Base-by-base conservation (phyloP, 2,329 filamentous ascomycete species). In the Cyphellophora attinorum region DNA sequence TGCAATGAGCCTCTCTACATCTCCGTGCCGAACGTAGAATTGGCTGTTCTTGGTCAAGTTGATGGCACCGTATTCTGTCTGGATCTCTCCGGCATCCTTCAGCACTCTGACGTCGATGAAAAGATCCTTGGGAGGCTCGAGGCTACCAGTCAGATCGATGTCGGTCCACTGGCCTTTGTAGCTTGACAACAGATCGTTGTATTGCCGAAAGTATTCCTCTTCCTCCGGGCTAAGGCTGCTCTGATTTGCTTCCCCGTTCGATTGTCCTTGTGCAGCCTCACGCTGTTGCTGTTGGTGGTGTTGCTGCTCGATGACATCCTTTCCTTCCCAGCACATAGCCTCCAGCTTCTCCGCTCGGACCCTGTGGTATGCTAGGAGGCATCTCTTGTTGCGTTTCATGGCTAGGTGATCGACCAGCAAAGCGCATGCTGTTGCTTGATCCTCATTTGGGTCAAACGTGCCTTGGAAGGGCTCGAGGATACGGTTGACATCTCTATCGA, bases 91-190 rank as follows among this genome's bases (percentile, higher is more conserved):
- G 2, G 89, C 91, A 64, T 98, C 91, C 57, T 91, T 95, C 45
- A 98, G 63, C 31, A 98, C 91, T 30, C 91, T 72, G 21, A 98
- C 91, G 58, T 98, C 91, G 51, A 98, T 93, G 58, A 96, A 98
- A 34, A 98, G 64, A 60, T 98, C 91, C 49, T 77, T 76, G n/a
- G 91, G 91, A 15, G 91, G 91, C 54, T 94, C 86, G 54, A 98
- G 65, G 52, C 83, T 91, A 19, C 91, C 91, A 3, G 91, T 95
- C 35, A 98, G 66, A 59, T 98, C 91, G 47, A 98, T 82, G 56
- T 98, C 91, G 13, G 89, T 96, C 89, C 89, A 98, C 52, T 94
- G 86, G 1, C 91, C 91, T 58, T 98, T 98, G 61, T 93, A 95
- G 2, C 86, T 85, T n/a, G 89, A 85, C 36, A 98, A 65, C 46